phyloP scores from a whole-genome alignment of 129 eudicot species.

The Flaveria trinervia region DNA sequence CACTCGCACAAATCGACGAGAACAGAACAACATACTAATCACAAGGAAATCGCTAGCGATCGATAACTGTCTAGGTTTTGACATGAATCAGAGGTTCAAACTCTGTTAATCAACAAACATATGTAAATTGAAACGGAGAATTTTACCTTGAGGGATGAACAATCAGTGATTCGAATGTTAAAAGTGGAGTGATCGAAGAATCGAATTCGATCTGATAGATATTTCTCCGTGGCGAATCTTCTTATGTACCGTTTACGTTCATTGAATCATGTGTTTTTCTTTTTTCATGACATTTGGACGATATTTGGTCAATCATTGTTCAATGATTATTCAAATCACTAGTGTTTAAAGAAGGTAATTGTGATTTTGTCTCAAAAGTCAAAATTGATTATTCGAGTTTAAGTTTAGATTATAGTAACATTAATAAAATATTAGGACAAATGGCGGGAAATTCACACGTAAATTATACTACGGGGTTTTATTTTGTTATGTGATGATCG shows the following conservation, averaged over 20 bases:
- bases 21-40: constrained; percentile 54
- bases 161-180: constrained; percentile 24
- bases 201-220: constrained; percentile 30
- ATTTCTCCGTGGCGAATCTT: constrained; percentile 20
- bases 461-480: too few relatives aligned
- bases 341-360: too few relatives aligned
- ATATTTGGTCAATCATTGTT: not conserved
- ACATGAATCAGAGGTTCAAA: constrained; percentile 37
- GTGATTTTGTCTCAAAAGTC: too few relatives aligned
- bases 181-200: constrained; percentile 34
- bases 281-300: not conserved
- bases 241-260: constrained; percentile 21
- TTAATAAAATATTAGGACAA: too few relatives aligned
- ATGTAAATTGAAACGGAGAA: not conserved
- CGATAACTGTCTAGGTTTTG: constrained; percentile 34
- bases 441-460: too few relatives aligned
- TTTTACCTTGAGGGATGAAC: constrained; percentile 24
- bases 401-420: too few relatives aligned
- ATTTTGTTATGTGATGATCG: too few relatives aligned
- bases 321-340: not conserved
- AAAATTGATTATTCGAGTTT: too few relatives aligned
- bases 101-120: not conserved
- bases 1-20: constrained; percentile 3
- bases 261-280: not conserved
- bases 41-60: constrained; percentile 43